Evolutionary conservation across 331 rosid genomes (phyloP), one percentile per base, ranked within the genome.

Genomic region (Cydonia oblonga): DNA sequence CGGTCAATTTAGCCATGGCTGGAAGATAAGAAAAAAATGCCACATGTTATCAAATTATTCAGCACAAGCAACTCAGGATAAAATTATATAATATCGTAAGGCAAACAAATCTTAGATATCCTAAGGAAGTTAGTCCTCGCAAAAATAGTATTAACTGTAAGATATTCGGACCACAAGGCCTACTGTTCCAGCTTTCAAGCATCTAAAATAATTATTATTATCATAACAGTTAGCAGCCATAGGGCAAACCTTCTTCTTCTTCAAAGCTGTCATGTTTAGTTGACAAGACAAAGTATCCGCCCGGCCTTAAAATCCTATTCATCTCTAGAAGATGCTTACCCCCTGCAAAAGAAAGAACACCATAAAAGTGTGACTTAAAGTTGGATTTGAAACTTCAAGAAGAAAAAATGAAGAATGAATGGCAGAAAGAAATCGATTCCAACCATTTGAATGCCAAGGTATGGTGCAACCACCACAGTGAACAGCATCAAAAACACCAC

Each of bases 251-350:
- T 93, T 91, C 97, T 84, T 86, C 97, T 63, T 78, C 96, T 88
- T 93, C 98, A 57, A 87, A 82, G 79, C 79, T 80, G 72, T 87
- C 92, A 60, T 88, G 96, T 83, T 83, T 91, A 65, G 96, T 80
- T 62, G 96, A 91, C 85, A 91, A 81, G 71, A 91, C 71, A 83
- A 89, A 93, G 92, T 91, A 93, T 65, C 98, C 98, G 4, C 95
- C 85, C 0, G 97, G 96, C 71, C 98, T 78, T 80, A 93, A 83
- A 80, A 93, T 83, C 73, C 97, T 84, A 75, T 93, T 93, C 89
- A 93, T 89, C 88, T 93, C 98, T 20, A 93, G 78, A 63, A 93
- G 92, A 77, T 84, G 97, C 82, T 81, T 91, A 46, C 96, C 98
- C 65, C 92, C 98, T 93, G 84, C 64, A 71, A 72, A 32, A 42